Conservation (phyloP, 768 basidiomycete species). For the Suillus subalutaceus region DNA sequence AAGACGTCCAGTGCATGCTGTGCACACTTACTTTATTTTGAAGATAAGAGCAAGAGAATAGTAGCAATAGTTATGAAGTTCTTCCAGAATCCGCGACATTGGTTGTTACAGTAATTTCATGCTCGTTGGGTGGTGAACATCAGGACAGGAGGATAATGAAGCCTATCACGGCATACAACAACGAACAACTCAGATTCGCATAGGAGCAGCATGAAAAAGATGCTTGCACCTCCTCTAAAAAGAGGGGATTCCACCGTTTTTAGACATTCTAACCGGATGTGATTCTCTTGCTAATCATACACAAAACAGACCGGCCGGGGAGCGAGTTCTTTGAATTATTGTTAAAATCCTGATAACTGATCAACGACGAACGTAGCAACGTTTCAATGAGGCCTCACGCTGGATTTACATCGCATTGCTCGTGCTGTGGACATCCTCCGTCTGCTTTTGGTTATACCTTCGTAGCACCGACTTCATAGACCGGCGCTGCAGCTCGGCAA, state of each 20-base stretch:
- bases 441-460: conserved; percentile 19
- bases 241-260: neutral
- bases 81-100: neutral
- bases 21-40: neutral
- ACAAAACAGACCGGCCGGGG: neutral
- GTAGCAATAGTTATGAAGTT: neutral
- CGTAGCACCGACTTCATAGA: conserved; percentile 28
- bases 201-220: neutral
- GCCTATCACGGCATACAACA: neutral
- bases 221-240: neutral
- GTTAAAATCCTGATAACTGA: neutral
- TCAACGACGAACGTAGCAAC: neutral
- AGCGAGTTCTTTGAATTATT: neutral
- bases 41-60: neutral
- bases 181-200: neutral
- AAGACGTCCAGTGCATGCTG: neutral
- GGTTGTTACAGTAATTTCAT: neutral
- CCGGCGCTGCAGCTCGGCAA: conserved; percentile 18
- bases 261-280: neutral
- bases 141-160: neutral
- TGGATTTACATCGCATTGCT: neutral
- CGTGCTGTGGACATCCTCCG: neutral
- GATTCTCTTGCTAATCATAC: neutral
- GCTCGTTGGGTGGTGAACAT: neutral
- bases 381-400: neutral